Evolutionary conservation across 345 rosid species (phyloP).

Genomic region (Ailanthus altissimus): DNA sequence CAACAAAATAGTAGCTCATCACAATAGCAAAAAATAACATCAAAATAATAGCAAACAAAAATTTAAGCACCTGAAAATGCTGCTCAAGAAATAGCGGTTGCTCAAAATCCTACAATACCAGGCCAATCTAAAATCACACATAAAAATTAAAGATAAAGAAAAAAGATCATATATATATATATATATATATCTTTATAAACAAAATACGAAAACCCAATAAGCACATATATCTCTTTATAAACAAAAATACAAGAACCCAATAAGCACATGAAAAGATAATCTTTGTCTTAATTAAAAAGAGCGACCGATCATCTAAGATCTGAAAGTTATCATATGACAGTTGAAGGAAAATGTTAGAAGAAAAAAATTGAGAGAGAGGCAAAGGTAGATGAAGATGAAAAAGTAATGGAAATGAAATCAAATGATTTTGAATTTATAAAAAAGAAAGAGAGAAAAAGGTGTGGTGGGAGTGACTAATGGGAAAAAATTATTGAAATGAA

Average conservation of each 20-base stretch:
- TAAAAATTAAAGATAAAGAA: neutral
- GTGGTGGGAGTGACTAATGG: conserved; percentile 27
- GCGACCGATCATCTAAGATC: conserved; percentile 40
- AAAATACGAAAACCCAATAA: too few relatives aligned
- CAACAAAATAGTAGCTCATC: too few relatives aligned
- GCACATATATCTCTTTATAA: too few relatives aligned
- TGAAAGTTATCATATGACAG: conserved; percentile 11
- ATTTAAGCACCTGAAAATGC: too few relatives aligned
- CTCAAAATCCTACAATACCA: conserved; percentile 31
- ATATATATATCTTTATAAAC: too few relatives aligned
- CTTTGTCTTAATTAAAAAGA: conserved; percentile 5
- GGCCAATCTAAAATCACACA: conserved; percentile 10
- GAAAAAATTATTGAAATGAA: conserved; percentile 16
- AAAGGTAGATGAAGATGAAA: conserved; percentile 4
- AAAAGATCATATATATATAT: neutral
- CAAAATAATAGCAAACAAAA: too few relatives aligned
- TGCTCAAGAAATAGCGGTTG: conserved; percentile 12
- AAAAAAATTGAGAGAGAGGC: neutral
- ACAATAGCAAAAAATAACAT: too few relatives aligned
- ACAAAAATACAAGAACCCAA: neutral
- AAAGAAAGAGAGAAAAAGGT: conserved; percentile 17
- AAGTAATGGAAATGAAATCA: conserved; percentile 21
- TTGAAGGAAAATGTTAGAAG: conserved; percentile 11
- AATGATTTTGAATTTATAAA: neutral
- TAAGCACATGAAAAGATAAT: conserved; percentile 19